A percentile compares a stretch with the other conserved stretches of the same genome.
These are phyloP conservation scores for Isoetes taiwanensis DNA, from an alignment of 75 land plant species.

Conservation along the genomic window DNA sequence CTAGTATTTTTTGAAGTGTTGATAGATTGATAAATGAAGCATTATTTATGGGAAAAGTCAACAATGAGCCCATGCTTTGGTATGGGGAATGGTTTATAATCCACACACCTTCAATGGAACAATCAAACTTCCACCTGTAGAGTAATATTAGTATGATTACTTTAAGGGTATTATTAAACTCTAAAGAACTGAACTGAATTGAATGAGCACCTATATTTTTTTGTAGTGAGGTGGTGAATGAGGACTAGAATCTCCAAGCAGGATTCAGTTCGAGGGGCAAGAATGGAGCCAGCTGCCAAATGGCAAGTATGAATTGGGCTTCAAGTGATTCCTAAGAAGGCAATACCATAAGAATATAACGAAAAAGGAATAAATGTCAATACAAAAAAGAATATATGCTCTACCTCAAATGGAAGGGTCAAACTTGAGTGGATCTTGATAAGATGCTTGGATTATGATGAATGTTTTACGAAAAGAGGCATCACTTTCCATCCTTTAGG, in stretches of 20 bases:
- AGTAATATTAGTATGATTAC: not conserved
- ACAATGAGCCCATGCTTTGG: slow-evolving; percentile 55
- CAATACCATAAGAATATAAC: too few species aligned
- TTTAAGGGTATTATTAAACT: too few species aligned
- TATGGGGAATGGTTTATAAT: slow-evolving; percentile 55
- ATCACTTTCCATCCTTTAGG: slow-evolving; percentile 97
- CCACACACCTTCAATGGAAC: slow-evolving; percentile 38
- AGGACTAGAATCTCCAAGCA: slow-evolving; percentile 69
- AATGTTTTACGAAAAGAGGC: slow-evolving; percentile 72
- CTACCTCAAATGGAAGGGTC: slow-evolving; percentile 86
- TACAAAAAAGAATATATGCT: too few species aligned
- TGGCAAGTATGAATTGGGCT: slow-evolving; percentile 77
- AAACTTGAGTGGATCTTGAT: slow-evolving; percentile 60
- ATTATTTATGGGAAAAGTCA: too few species aligned
- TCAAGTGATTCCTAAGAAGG: slow-evolving; percentile 63
- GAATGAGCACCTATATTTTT: too few species aligned
- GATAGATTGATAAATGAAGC: too few species aligned
- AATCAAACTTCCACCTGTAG: slow-evolving; percentile 38
- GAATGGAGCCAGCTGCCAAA: slow-evolving; percentile 84
- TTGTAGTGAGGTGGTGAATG: slow-evolving; percentile 68
- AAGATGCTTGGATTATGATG: slow-evolving; percentile 70
- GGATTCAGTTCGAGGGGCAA: slow-evolving; percentile 85
- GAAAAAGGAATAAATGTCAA: too few species aligned
- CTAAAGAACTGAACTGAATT: too few species aligned
- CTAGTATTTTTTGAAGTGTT: too few species aligned